Conservation (phyloP, 164 flowering plant genomes). For the Kalanchoe fedtschenkoi region DNA sequence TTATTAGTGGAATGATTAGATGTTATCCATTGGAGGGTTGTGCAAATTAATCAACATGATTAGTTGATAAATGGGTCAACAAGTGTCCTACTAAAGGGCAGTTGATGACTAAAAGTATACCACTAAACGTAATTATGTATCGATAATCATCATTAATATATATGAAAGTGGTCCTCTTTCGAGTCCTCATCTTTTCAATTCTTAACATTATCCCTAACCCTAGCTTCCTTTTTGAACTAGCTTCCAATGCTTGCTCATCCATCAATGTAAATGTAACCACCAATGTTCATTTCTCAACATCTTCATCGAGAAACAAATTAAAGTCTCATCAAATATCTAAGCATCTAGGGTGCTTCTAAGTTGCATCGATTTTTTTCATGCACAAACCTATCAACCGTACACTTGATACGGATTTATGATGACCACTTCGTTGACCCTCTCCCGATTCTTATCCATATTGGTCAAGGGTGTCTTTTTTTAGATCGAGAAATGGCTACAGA, state of each 20-base stretch:
- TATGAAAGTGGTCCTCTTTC: neutral
- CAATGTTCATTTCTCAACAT: neutral
- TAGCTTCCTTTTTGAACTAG: neutral
- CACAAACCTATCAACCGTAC: no score
- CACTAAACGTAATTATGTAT: no score
- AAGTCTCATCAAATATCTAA: neutral
- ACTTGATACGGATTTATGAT: no score
- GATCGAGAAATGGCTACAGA: no score
- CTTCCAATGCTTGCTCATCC: neutral
- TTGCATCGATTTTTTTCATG: no score
- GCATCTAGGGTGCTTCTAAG: neutral
- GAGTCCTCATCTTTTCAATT: slow-evolving; percentile 1
- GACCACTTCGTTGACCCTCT: no score
- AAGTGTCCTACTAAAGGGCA: slow-evolving; percentile 1
- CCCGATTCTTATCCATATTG: no score
- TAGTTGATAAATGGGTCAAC: neutral
- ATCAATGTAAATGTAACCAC: neutral
- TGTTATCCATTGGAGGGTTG: neutral
- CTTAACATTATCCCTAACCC: neutral
- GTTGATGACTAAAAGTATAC: slow-evolving; percentile 1
- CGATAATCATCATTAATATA: neutral
- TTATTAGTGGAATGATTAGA: neutral
- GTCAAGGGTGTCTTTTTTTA: no score
- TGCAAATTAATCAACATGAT: neutral
- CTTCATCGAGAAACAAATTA: no score